phyloP scores from a whole-genome alignment of 2,329 filamentous ascomycete genomes.

The Verruconis gallopava region DNA sequence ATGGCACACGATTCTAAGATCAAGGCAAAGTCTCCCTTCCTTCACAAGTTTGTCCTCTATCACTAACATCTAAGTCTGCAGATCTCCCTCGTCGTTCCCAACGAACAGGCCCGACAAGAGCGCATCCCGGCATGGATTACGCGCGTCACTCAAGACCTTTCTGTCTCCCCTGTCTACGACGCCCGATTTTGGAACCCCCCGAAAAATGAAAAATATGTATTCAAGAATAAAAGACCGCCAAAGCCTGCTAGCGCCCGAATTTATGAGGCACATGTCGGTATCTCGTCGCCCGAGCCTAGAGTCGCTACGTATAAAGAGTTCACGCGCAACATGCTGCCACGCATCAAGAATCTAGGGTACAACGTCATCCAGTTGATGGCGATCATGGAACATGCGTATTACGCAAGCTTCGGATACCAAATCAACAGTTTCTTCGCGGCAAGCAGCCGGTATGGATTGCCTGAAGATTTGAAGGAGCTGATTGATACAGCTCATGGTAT shows the following conservation, averaged over 20 bases:
- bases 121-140: slow-evolving; percentile 94
- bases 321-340: slow-evolving; percentile 77
- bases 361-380: slow-evolving; percentile 99
- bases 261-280: slow-evolving; percentile 97
- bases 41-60: background rate
- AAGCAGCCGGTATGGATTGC: slow-evolving; percentile 84
- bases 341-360: slow-evolving; percentile 83
- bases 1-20: slow-evolving; percentile 92
- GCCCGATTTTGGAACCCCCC: slow-evolving; percentile 96
- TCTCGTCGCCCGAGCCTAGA: slow-evolving; percentile 77
- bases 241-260: slow-evolving; percentile 81
- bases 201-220: slow-evolving; percentile 58
- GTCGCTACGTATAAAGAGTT: slow-evolving; percentile 97
- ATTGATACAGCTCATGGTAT: slow-evolving; percentile 88
- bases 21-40: slow-evolving; percentile 50
- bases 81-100: slow-evolving; percentile 73
- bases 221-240: slow-evolving; percentile 69
- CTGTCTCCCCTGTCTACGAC: slow-evolving; percentile 83
- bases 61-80: slow-evolving; percentile 25
- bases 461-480: slow-evolving; percentile 91
- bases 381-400: slow-evolving; percentile 98
- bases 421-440: slow-evolving; percentile 98
- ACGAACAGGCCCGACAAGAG: slow-evolving; percentile 64
- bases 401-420: slow-evolving; percentile 97
- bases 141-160: slow-evolving; percentile 86